Evolutionary conservation across 176 grass and related monocot genomes (phyloP).

Genomic region (Triticum aestivum): DNA sequence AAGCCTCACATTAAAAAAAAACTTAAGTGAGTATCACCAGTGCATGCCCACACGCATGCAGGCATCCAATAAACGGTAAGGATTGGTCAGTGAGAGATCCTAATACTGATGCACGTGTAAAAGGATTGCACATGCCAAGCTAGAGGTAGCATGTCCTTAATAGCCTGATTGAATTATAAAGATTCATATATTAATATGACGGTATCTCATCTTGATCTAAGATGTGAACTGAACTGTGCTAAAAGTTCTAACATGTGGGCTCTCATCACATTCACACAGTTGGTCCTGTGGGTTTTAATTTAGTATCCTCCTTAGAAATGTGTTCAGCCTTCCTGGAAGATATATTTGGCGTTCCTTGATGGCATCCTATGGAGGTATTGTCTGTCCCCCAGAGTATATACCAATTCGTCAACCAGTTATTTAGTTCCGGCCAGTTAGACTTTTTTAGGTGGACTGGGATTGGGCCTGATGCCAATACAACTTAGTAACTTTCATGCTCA

Average conservation of each 20-base stretch:
- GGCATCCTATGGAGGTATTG: neutral
- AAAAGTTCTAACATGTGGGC: slow-evolving; percentile 10
- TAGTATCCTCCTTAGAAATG: slow-evolving; percentile 10
- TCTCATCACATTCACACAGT: neutral
- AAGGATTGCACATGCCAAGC: neutral
- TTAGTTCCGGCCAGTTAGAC: neutral
- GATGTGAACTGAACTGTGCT: neutral
- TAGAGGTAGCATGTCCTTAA: neutral
- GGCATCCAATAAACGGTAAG: neutral
- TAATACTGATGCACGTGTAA: neutral
- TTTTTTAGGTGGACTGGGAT: neutral
- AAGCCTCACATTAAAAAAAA: neutral
- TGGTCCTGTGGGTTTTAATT: neutral
- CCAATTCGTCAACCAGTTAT: neutral
- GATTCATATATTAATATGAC: neutral
- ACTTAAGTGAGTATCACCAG: neutral
- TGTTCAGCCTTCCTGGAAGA: neutral
- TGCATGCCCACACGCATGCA: neutral
- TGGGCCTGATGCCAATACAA: neutral
- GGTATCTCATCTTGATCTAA: neutral
- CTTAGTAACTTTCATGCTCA: neutral
- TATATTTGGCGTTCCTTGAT: neutral
- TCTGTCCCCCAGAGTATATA: neutral
- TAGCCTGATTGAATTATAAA: neutral
- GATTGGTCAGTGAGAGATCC: neutral